Evolutionary conservation across 768 basidiomycete species (phyloP), one percentile per base, ranked within the genome.

Genomic region (Tylopilus intermedius): DNA sequence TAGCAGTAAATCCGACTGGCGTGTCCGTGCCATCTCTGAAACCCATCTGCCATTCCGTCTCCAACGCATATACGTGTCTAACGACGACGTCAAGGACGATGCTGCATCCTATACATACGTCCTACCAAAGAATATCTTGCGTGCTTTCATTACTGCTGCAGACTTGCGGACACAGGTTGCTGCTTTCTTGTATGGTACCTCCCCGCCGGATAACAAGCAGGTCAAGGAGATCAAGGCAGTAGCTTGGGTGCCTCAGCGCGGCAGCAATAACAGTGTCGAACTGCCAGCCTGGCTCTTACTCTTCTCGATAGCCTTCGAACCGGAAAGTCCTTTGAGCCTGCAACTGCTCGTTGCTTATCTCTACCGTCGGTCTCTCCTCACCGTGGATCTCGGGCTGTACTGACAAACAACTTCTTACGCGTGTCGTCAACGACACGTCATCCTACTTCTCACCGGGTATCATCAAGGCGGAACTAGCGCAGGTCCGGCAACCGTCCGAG

Each of bases 181-280:
- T 0, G 95, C 86, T 4, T 97, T 84, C 78, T 67, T 99, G 52
- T 99, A 96, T 66, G 96, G 96, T 58, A 78, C 79, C 18, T 94
- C 93, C 6, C 94, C 95, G 4, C 82, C 90, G 5, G 95, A 97
- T 71, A 98, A 97, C 77, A 88, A 90, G 58, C 94, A 94, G 69
- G 96, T 99, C 56, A 96, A 98, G 73, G 96, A 99, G 73, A 90
- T 99, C 74, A 97, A 95, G 76, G 94, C 93, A 22, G n/a, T 99
- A 45, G 94, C 81, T n/a, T 94, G 94, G 87, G 82, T 92, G n/a
- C 96, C 96, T 29, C 96, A 99, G 67, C 83, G 94, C 29, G 95
- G 96, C 32, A 92, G 88, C 66, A 97, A 97, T 71, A 94, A 92
- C 68, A 84, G 82, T 40, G 85, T 99, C 38, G 96, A 99, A 71